Conservation (phyloP, 2,329 filamentous ascomycete species). For the Paramyrothecium roridum region DNA sequence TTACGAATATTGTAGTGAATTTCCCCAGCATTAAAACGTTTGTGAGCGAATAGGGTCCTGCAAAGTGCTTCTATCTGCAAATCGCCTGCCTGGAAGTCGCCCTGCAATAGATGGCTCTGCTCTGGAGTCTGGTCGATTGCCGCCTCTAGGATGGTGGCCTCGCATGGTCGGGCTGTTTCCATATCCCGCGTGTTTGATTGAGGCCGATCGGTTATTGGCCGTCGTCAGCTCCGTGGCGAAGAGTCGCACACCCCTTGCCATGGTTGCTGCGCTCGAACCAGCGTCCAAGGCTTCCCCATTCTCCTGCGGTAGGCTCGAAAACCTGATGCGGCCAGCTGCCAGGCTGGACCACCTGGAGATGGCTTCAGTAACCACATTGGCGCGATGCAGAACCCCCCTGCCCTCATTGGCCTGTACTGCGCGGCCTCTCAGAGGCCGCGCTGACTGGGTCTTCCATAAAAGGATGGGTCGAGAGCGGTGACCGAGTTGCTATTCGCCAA, state of each 20-base stretch:
- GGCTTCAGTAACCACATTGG: neutral
- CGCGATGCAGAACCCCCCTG: neutral
- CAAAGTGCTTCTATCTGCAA: too few species aligned
- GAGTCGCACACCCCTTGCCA: too few species aligned
- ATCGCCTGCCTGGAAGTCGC: too few species aligned
- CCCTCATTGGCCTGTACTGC: neutral
- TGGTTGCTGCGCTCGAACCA: too few species aligned
- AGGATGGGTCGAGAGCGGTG: neutral
- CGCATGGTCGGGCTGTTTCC: too few species aligned
- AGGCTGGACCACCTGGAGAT: neutral
- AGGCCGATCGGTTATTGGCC: too few species aligned
- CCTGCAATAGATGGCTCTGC: neutral
- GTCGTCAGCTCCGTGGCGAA: too few species aligned
- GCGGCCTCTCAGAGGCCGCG: neutral
- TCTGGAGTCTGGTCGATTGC: neutral
- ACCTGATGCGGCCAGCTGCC: neutral
- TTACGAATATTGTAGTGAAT: too few species aligned
- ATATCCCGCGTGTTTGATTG: too few species aligned
- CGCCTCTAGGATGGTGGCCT: neutral
- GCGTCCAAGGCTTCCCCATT: too few species aligned
- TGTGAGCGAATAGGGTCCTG: too few species aligned
- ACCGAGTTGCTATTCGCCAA: constrained; percentile 14
- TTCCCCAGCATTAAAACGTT: too few species aligned
- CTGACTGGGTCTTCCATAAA: neutral
- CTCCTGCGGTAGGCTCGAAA: neutral